Percentiles rank a stretch among this genome's conserved stretches.
Conservation (phyloP, 805 yeast genomes). For the Candida khao-thaluensis region DNA sequence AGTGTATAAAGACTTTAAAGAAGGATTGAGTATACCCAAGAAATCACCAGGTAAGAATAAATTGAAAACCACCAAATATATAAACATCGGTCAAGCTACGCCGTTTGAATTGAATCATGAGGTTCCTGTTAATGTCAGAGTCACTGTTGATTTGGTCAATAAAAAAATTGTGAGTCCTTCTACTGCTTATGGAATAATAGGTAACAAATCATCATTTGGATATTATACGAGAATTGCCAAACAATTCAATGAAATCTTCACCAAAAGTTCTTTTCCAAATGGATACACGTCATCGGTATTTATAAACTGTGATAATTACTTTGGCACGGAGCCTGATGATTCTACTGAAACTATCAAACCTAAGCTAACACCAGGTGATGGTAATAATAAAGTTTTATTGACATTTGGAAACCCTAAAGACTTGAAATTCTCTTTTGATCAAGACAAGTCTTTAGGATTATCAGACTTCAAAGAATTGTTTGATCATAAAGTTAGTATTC, state of each 20-base stretch:
- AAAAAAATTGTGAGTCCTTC: constrained; percentile 66
- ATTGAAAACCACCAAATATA: constrained; percentile 62
- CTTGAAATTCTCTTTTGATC: constrained; percentile 49
- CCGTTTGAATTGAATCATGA: constrained; percentile 59
- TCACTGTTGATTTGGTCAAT: constrained; percentile 68
- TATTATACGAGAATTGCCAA: constrained; percentile 71
- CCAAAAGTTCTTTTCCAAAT: constrained; percentile 58
- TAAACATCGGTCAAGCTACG: constrained; percentile 68
- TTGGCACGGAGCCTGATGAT: constrained; percentile 17
- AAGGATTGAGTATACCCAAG: constrained; percentile 59
- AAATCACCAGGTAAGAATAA: constrained; percentile 45
- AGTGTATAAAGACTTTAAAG: constrained; percentile 44
- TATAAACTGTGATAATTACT: constrained; percentile 68
- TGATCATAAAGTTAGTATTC: constrained; percentile 59
- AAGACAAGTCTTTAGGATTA: constrained; percentile 52
- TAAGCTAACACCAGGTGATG: not conserved
- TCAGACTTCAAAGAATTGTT: constrained; percentile 60
- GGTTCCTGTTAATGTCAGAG: constrained; percentile 76
- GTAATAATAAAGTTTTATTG: constrained; percentile 42
- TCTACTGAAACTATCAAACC: not conserved
- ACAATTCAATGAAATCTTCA: constrained; percentile 61
- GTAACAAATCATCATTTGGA: constrained; percentile 64
- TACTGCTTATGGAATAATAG: constrained; percentile 65
- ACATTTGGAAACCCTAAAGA: constrained; percentile 66
- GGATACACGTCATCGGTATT: constrained; percentile 72